Conservation (phyloP, 2,329 filamentous ascomycete species). For the Colletotrichum filicis region DNA sequence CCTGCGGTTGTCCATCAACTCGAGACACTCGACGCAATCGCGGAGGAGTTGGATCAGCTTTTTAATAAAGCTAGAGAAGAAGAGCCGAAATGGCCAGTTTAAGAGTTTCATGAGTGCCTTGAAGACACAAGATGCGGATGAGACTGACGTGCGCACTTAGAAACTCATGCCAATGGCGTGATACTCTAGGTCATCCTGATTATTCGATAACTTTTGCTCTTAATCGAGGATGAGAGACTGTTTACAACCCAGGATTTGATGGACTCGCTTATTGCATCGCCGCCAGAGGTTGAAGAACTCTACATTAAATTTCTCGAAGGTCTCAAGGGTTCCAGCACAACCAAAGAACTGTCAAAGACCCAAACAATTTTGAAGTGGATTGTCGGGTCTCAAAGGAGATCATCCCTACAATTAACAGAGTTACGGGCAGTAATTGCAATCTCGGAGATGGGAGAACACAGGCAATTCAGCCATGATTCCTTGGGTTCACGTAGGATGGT, state of each 20-base stretch:
- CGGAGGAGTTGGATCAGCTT: no score
- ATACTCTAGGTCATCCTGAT: neutral
- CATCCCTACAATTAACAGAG: neutral
- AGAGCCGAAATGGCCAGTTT: no score
- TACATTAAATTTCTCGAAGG: neutral
- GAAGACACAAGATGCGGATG: no score
- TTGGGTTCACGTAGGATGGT: no score
- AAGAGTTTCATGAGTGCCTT: no score
- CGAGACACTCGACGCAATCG: no score
- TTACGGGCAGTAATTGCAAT: neutral
- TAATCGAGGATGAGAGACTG: rapidly evolving
- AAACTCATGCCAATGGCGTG: neutral
- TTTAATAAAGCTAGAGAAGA: no score
- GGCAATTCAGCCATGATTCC: no score
- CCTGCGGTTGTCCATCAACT: no score
- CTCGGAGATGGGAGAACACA: no score
- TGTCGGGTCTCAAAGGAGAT: neutral
- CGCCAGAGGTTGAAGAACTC: neutral
- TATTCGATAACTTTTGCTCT: neutral
- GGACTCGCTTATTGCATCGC: neutral
- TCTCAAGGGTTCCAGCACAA: rapidly evolving
- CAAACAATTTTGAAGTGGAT: neutral
- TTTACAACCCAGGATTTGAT: neutral
- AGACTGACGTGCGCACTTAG: neutral
- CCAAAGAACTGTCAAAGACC: neutral